These are phyloP conservation scores for Aegle marmelos DNA, from an alignment of 345 rosid species.

Conservation along the genomic window DNA sequence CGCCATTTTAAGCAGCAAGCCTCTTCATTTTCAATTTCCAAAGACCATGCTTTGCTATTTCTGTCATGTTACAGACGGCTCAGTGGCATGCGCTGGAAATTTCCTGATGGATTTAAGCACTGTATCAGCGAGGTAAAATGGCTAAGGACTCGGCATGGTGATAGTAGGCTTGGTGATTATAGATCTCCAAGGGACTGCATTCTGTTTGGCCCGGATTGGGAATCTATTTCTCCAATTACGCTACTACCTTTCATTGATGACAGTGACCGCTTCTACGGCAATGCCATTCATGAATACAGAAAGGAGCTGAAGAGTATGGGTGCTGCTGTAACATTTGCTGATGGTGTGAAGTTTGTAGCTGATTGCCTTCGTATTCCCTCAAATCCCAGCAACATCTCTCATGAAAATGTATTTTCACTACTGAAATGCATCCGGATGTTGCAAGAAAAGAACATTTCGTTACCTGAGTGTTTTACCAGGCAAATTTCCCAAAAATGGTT, in stretches of 20 bases:
- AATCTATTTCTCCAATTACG: constrained; percentile 42
- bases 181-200: constrained; percentile 57
- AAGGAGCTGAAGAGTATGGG: constrained; percentile 52
- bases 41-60: constrained; percentile 28
- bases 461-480: constrained; percentile 28
- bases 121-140: constrained; percentile 44
- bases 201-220: constrained; percentile 55
- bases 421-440: constrained; percentile 41
- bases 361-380: constrained; percentile 35
- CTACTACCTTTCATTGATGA: constrained; percentile 64
- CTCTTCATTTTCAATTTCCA: constrained; percentile 30
- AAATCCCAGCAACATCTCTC: constrained; percentile 23
- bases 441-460: constrained; percentile 15
- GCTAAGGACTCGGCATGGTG: constrained; percentile 62
- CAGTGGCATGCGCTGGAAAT: constrained; percentile 5
- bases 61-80: constrained; percentile 46
- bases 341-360: constrained; percentile 50
- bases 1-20: constrained; percentile 35
- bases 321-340: constrained; percentile 32
- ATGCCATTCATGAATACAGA: constrained; percentile 35
- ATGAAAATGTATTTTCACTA: constrained; percentile 36
- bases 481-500: constrained; percentile 49
- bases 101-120: constrained; percentile 30
- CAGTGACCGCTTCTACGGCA: constrained; percentile 41
- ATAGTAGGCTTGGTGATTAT: constrained; percentile 30